These are phyloP conservation scores for Tricholoma matsutake DNA, from an alignment of 768 basidiomycete genomes.

Conservation along the genomic window DNA sequence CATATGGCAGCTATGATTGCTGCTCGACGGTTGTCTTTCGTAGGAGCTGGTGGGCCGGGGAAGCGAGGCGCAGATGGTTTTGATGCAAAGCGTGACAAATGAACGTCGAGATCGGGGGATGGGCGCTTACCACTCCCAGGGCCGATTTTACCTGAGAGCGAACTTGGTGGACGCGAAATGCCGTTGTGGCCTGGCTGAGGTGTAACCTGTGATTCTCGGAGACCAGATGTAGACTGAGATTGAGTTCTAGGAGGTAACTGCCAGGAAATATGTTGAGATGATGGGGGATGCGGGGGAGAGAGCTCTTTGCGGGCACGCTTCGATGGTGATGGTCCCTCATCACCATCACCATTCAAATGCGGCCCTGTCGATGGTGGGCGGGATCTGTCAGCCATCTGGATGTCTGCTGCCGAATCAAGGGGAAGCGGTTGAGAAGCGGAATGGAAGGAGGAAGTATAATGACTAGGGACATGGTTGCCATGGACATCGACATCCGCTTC, in stretches of 20 bases:
- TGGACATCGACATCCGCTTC: conserved; percentile 58
- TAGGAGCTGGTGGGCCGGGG: conserved; percentile 51
- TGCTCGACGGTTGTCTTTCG: conserved; percentile 54
- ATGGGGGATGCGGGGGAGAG: conserved; percentile 29
- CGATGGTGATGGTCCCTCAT: conserved; percentile 64
- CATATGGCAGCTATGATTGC: conserved; percentile 66
- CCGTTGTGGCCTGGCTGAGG: conserved; percentile 40
- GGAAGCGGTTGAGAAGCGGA: conserved; percentile 21
- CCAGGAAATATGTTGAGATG: conserved; percentile 33
- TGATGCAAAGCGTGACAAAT: conserved; percentile 61
- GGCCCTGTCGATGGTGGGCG: conserved; percentile 51
- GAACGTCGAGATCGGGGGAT: conserved; percentile 40
- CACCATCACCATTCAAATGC: conserved; percentile 53
- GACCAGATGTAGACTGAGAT: conserved; percentile 26
- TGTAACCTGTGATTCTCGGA: conserved; percentile 21
- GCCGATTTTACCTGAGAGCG: conserved; percentile 40
- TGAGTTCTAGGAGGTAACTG: conserved; percentile 28
- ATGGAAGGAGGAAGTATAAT: conserved; percentile 16
- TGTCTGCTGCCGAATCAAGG: conserved; percentile 36
- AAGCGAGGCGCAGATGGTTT: conserved; percentile 54
- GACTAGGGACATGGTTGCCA: conserved; percentile 20
- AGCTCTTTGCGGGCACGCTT: conserved; percentile 66
- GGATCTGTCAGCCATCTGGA: conserved; percentile 43
- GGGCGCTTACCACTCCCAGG: conserved; percentile 25
- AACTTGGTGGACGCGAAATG: conserved; percentile 44